Base-by-base conservation (phyloP, 2,329 filamentous ascomycete genomes). In the Colletotrichum spaethianum region DNA sequence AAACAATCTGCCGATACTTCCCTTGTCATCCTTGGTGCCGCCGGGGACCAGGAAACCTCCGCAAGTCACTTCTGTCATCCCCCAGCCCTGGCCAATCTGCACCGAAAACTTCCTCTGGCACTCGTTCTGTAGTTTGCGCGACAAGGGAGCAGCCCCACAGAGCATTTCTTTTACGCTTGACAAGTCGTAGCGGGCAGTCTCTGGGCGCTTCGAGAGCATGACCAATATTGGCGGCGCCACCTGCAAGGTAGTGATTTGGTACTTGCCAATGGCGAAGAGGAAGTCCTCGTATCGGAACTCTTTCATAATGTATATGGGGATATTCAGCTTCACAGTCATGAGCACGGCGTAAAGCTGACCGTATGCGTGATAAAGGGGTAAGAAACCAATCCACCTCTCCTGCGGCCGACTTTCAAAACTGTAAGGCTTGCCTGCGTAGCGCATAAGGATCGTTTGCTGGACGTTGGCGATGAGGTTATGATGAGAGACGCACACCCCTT, bases 351-450 rank as follows among this genome's bases (percentile, higher is more conserved):
- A 84, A 3, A 88, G 82, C 77, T 91, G 89, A 2, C 87, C 87
- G 73, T 88, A 89, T 8, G 88, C 89, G 76, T 92, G 90, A 76
- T 91, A 93, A 77, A 93, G 88, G 0, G 92, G 93, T 16, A 94
- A 81, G 78, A 93, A 92, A 59, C 90, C 86, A 36, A 88, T 75
- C 84, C 86, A 88, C 48, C 86, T 81, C 75, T 88, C 87, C 11
- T 79, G 77, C 28, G 83, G 83, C 44, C 81, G 80, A 4, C 81
- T 78, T 3, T 80, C 75, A 72, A 81, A 81, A 1, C 75, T 66
- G 60, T 81, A 79, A 11, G 81, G 81, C 36, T 80, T 81, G 72
- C 81, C 75, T 11, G 81, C 77, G 70, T 84, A 84, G 28, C 82
- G 80, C 76, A 86, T 84, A 77, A 83, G 84, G 55, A 86, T 84